Base-by-base conservation (phyloP, 371 early-diverging fungal species). In the Chytridium lagenaria region DNA sequence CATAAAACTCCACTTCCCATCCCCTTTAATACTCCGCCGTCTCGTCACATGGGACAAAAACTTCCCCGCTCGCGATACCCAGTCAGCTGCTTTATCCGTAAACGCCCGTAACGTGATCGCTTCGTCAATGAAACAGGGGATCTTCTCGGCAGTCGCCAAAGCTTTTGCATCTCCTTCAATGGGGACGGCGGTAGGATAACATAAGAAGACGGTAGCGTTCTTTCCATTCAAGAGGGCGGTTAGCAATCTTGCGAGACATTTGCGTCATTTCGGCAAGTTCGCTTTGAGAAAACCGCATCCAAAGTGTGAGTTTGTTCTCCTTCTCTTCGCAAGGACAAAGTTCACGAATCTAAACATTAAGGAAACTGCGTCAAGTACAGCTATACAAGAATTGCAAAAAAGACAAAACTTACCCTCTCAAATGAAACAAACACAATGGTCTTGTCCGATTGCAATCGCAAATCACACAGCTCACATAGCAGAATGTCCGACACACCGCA, bases 401-500 rank as follows among this genome's bases (percentile, higher is more conserved):
- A 65, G 76, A 63, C 1, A 74, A 30, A n/a, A 52, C 83, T 77
- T 77, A 80, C 78, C 71, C 89, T 87, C 12, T 69, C 22, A 81
- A 80, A 75, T 93, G 93, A 19, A 81, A 76, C n/a, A 91, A 22
- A 40, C 87, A 73, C 5, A 66, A 28, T 22, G 55, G 37, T 36
- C 36, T 28, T 57, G 86, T 87, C 30, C 81, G 77, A 15, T 85
- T 85, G 78, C 94, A 92, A 55, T 72, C 77, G 72, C 93, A 93
- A 1, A 81, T 74, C 19, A 93, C 81, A 5, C 85, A 86, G 0
- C 92, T 93, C 19, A 92, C 78, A 75, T 90, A 92, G 59, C 89
- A 85, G 69, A 90, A 95, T 19, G 85, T 81, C 69, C 92, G 90
- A 80, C 94, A 95, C 30, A 83, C 78, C 22, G 73, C 72, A 67